Conservation (phyloP, 1,139 yeast genomes). For the Saccharomyces hybrid region DNA sequence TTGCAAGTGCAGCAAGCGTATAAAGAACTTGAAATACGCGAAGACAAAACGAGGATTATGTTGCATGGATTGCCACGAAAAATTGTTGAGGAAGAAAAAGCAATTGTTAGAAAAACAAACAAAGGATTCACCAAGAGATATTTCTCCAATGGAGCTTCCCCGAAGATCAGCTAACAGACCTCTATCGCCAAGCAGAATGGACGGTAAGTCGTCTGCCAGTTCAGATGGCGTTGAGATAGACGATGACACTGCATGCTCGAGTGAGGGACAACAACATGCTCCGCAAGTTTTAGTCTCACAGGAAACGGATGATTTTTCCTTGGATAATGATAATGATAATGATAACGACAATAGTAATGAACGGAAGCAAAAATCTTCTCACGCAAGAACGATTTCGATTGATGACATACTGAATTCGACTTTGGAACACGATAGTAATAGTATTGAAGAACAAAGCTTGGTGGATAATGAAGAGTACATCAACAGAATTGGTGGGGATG, state of each 20-base stretch:
- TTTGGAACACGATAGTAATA: constrained; percentile 19
- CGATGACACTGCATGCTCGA: not conserved
- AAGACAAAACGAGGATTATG: too few relatives aligned
- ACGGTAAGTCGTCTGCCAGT: too few relatives aligned
- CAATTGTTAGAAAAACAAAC: constrained; percentile 1
- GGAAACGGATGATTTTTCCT: constrained; percentile 4
- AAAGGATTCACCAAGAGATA: not conserved
- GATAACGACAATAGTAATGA: not conserved
- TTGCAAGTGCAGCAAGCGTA: too few relatives aligned
- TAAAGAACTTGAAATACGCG: too few relatives aligned
- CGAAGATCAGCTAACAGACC: constrained; percentile 8
- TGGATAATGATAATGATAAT: not conserved
- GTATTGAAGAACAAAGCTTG: constrained; percentile 4
- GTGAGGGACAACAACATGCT: not conserved
- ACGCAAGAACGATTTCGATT: constrained; percentile 18
- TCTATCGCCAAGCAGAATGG: constrained; percentile 1
- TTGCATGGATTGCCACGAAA: too few relatives aligned
- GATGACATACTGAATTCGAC: constrained; percentile 30
- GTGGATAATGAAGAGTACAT: not conserved
- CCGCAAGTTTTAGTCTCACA: not conserved
- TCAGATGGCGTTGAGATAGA: too few relatives aligned
- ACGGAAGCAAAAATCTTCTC: constrained; percentile 3
- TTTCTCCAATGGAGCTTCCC: constrained; percentile 1
- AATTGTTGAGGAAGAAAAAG: too few relatives aligned
- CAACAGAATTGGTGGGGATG: not conserved